Base-by-base conservation (phyloP, 768 basidiomycete genomes). In the Suillus subalutaceus region DNA sequence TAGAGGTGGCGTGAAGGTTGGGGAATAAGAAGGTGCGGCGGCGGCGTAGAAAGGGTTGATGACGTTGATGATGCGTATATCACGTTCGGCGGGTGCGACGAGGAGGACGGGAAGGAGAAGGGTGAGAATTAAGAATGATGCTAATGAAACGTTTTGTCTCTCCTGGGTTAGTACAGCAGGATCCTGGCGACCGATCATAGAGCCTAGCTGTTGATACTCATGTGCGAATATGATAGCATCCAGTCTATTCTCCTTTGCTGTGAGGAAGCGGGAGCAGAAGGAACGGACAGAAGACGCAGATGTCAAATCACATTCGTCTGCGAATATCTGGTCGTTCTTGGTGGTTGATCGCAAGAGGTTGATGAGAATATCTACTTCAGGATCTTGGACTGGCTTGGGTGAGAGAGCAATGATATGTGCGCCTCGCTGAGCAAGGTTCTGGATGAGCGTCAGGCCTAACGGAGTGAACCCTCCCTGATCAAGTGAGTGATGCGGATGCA, bases 21-120 rank as follows among this genome's bases (percentile, higher is more conserved):
- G 12, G 46, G 79, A 69, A 70, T 84, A 79, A 5, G 79, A 69
- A 5, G 85, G 83, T 4, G 86, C 80, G 0, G 93, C 90, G 1
- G 96, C 93, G 2, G 94, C 89, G 71, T 97, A 97, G 69, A 94
- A 93, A 3, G 95, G 94, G 66, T 95, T 94, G 73, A 96, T 85
- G 50, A 95, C 82, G 64, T 89, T 89, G 73, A 98, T 81, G 68
- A 97, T 86, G n/a, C 96, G 90, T 52, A 97, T 93, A 68, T 96
- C 93, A 41, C 95, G 85, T 73, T 96, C 95, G n/a, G 85, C 82
- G 0, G 95, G 94, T 0, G 93, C 90, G 32, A 91, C 87, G 20
- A 97, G 86, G 4, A 97, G 80, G 37, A 86, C 82, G 2, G 95
- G 95, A 0, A 97, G 83, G 0, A 97, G 83, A 7, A 92, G 81